Conservation (phyloP, 495 filamentous ascomycete genomes). For the Trichocladium antarcticum region DNA sequence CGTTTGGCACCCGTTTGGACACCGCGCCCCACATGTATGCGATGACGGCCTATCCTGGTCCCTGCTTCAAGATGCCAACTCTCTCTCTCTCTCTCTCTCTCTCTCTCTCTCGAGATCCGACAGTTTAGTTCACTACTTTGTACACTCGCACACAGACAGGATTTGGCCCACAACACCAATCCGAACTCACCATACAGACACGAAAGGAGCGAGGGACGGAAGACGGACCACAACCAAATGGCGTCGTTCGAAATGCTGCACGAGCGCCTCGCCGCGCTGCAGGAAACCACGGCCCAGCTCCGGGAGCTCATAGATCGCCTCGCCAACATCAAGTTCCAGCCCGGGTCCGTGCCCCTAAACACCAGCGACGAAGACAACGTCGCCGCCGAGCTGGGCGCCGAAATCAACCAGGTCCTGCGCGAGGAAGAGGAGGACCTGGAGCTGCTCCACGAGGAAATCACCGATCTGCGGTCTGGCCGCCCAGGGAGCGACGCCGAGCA, state of each 20-base stretch:
- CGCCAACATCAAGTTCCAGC: conserved; percentile 53
- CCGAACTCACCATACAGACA: not conserved
- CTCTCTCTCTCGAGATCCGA: no score
- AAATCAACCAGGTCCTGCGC: conserved; percentile 73
- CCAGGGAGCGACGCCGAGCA: conserved; percentile 38
- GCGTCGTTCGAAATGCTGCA: conserved; percentile 50
- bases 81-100: no score
- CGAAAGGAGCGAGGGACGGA: conserved; percentile 30
- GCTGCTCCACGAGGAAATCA: conserved; percentile 64
- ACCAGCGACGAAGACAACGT: conserved; percentile 45
- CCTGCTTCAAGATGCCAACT: conserved; percentile 6
- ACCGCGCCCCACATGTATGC: not conserved
- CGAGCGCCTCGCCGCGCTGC: conserved; percentile 55
- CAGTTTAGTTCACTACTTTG: no score
- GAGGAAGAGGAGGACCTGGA: conserved; percentile 83
- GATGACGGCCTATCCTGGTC: not conserved
- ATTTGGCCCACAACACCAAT: not conserved
- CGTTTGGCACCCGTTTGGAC: not conserved
- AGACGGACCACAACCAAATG: no score
- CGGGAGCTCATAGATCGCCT: conserved; percentile 67
- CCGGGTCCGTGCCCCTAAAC: conserved; percentile 42
- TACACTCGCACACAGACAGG: not conserved
- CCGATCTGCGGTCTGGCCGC: conserved; percentile 45
- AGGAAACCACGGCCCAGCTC: conserved; percentile 54
- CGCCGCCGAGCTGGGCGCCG: conserved; percentile 63